Evolutionary conservation across 108 stramenopile genomes (phyloP), one percentile per base, ranked within the genome.

Genomic region (Nannochloropsis oceanica): DNA sequence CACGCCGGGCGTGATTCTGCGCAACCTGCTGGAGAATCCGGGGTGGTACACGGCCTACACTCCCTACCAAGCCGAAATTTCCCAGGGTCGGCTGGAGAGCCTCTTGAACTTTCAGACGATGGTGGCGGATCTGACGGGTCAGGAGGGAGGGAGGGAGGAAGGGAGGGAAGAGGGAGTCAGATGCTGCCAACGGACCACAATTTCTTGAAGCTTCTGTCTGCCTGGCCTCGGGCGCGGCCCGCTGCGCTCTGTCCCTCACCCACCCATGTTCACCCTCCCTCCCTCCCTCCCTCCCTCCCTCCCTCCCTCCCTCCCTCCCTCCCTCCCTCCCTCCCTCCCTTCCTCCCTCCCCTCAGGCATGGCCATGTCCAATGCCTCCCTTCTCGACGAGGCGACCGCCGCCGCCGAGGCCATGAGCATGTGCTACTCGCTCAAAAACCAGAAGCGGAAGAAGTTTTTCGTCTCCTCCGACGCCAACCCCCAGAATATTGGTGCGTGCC

Each of bases 1-100:
- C 27, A 94, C 94, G 12, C 99, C 99, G 8, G 87, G 90, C 79
- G 97, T 98, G 8, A 97, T 98, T 87, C 90, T 97, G 25, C 93
- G 99, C 34, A 99, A 99, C 92, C 93, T 99, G 90, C 91, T 98
- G 79, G 99, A 99, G 92, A 99, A 99, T 91, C 97, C 99, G 1
- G 98, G 97, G 0, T 99, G 98, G 98, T 92, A 98, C 92, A 99
- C 98, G 11, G 94, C 96, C 34, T 98, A 98, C 92, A 99, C 97
- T 18, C 99, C 99, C 25, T 99, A 99, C 90, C 99, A 99, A 90
- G 97, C 99, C 0, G 99, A 99, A 90, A 99, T 99, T 85, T 94
- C 96, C 0, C 99, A 99, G 92, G 99, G 99, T 24, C 95, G 99
- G 42, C 91, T 99, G 14, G 96, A 98, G 92, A 97, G 97, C 93